Conservation (phyloP, 176 grass and related monocot genomes). For the Zea luxurians region DNA sequence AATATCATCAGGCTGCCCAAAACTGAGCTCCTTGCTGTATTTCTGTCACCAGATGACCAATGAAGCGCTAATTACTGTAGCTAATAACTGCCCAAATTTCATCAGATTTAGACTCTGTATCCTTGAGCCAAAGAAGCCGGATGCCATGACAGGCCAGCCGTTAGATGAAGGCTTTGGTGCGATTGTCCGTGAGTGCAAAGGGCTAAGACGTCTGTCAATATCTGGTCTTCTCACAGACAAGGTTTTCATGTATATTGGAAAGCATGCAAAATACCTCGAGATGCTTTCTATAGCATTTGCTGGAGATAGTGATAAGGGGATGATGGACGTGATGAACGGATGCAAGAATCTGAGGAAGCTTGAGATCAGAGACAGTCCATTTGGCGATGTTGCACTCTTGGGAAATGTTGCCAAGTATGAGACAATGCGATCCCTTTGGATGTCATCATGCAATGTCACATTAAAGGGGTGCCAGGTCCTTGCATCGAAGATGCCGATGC, state of each 20-base stretch:
- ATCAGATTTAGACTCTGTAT: constrained; percentile 78
- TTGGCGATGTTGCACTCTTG: constrained; percentile 77
- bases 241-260: constrained; percentile 81
- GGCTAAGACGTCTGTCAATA: constrained; percentile 61
- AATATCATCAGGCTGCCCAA: constrained; percentile 74
- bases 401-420: constrained; percentile 69
- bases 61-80: constrained; percentile 63
- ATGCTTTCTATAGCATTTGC: constrained; percentile 94
- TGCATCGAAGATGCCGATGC: constrained; percentile 64
- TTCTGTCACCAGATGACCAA: constrained; percentile 94
- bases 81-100: constrained; percentile 80
- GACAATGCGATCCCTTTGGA: constrained; percentile 99
- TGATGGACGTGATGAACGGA: constrained; percentile 73
- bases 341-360: constrained; percentile 77
- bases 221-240: constrained; percentile 71
- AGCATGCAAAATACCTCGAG: constrained; percentile 65
- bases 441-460: constrained; percentile 82
- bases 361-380: constrained; percentile 75
- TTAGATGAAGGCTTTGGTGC: constrained; percentile 85
- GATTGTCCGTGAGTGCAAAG: constrained; percentile 64
- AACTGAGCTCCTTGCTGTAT: constrained; percentile 72
- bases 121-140: constrained; percentile 67
- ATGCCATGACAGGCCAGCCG: constrained; percentile 54
- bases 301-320: constrained; percentile 68
- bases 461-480: constrained; percentile 68